Percentiles rank a stretch among this genome's conserved stretches.
These are phyloP conservation scores for Lasiosphaeria ovina DNA, from an alignment of 495 filamentous ascomycete genomes.

Conservation along the genomic window DNA sequence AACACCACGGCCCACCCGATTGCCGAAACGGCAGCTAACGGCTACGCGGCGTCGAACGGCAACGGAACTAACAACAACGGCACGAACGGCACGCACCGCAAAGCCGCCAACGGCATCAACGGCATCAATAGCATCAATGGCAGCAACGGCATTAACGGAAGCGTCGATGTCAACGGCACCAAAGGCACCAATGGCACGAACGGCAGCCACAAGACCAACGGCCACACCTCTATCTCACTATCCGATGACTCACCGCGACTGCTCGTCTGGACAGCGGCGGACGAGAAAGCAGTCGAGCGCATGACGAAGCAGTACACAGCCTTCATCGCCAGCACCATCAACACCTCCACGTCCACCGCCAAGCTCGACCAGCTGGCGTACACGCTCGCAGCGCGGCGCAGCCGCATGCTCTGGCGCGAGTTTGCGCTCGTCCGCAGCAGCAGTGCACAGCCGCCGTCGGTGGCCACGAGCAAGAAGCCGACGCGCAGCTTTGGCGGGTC, in stretches of 20 bases:
- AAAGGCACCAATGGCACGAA: neutral
- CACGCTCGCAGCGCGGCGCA: slow-evolving; percentile 33
- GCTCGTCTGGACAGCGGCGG: slow-evolving; percentile 31
- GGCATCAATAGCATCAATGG: slow-evolving; percentile 2
- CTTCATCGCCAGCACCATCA: slow-evolving; percentile 9
- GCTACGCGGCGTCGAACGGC: too few relatives aligned
- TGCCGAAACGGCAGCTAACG: too few relatives aligned
- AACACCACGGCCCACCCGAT: neutral
- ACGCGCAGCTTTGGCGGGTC: neutral
- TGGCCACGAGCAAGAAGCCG: too few relatives aligned
- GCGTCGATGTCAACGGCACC: neutral
- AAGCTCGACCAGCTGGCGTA: slow-evolving; percentile 26
- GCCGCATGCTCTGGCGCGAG: slow-evolving; percentile 27
- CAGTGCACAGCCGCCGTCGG: neutral
- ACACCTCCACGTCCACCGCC: neutral
- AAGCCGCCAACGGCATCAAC: neutral
- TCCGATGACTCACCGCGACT: slow-evolving; percentile 10
- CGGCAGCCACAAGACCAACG: slow-evolving; percentile 17
- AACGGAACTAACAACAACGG: neutral
- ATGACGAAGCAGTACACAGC: slow-evolving; percentile 13
- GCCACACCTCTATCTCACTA: slow-evolving; percentile 1
- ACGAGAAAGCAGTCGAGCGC: slow-evolving; percentile 28
- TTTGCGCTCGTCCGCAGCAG: slow-evolving; percentile 23
- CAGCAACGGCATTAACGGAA: neutral
- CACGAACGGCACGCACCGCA: neutral